A percentile compares a stretch with the other conserved stretches of the same genome.
Conservation (phyloP, 2,329 filamentous ascomycete species). For the Trichoderma sp. region DNA sequence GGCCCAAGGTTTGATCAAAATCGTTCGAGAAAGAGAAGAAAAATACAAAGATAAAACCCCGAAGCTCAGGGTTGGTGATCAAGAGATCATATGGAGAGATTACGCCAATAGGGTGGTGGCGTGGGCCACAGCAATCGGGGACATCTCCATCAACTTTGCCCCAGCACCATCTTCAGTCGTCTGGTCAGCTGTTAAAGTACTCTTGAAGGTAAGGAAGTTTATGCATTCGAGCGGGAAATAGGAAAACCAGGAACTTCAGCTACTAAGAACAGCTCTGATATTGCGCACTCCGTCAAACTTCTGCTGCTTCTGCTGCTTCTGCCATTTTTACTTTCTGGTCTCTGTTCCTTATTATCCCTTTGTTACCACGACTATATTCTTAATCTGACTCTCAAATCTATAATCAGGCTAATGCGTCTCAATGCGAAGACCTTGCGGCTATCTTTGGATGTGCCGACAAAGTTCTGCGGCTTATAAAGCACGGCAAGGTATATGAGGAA, state of each 20-base stretch:
- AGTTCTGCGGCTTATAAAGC: background rate
- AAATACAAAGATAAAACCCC: background rate
- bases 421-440: background rate
- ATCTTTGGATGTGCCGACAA: slow-evolving; percentile 1
- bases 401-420: background rate
- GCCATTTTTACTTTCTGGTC: background rate
- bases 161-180: background rate
- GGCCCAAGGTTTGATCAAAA: background rate
- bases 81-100: background rate
- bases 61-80: background rate
- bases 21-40: background rate
- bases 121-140: background rate
- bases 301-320: too few species aligned
- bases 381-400: too few species aligned
- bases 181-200: slow-evolving; percentile 2
- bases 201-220: background rate
- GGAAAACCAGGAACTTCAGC: background rate
- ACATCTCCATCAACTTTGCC: background rate
- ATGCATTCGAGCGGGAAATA: background rate
- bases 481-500: background rate
- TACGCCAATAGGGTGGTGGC: background rate
- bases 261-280: background rate
- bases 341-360: background rate
- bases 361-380: background rate
- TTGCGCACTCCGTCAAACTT: background rate